Conservation (phyloP, 768 basidiomycete species). For the Hypsizygus marmoreus region DNA sequence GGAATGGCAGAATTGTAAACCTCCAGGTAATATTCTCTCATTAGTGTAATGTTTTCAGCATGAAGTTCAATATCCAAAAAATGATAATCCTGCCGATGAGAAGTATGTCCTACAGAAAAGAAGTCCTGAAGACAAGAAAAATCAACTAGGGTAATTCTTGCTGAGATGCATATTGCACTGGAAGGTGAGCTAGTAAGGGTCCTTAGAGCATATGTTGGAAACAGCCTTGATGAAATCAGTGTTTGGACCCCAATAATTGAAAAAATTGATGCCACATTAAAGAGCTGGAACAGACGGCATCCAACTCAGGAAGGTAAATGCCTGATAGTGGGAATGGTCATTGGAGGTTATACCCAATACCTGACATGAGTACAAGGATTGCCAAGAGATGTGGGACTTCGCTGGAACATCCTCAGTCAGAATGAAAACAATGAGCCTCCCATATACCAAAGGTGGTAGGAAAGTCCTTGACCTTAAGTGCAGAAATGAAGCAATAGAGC, state of each 20-base stretch:
- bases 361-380: slow-evolving; percentile 10
- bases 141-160: slow-evolving; percentile 12
- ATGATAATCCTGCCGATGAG: slow-evolving; percentile 41
- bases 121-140: slow-evolving; percentile 6
- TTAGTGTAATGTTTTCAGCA: slow-evolving; percentile 42
- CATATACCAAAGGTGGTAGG: not conserved
- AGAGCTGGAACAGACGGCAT: slow-evolving; percentile 24
- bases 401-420: too few species aligned
- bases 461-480: slow-evolving; percentile 2
- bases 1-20: slow-evolving; percentile 23
- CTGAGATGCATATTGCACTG: slow-evolving; percentile 22
- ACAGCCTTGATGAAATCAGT: slow-evolving; percentile 17
- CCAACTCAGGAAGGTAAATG: slow-evolving; percentile 30
- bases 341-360: slow-evolving; percentile 37
- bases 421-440: not conserved
- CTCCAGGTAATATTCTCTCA: slow-evolving; percentile 27
- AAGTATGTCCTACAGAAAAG: slow-evolving; percentile 13
- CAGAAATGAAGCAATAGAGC: slow-evolving; percentile 2
- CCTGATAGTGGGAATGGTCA: slow-evolving; percentile 25
- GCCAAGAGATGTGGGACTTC: not conserved
- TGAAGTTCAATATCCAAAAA: slow-evolving; percentile 43
- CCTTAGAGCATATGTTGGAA: slow-evolving; percentile 35
- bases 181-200: slow-evolving; percentile 31
- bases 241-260: slow-evolving; percentile 30
- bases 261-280: slow-evolving; percentile 21